A percentile compares a stretch with the other conserved stretches of the same genome.
Conservation (phyloP, 1,284 basidiomycete species). For the Puccinia triticina region DNA sequence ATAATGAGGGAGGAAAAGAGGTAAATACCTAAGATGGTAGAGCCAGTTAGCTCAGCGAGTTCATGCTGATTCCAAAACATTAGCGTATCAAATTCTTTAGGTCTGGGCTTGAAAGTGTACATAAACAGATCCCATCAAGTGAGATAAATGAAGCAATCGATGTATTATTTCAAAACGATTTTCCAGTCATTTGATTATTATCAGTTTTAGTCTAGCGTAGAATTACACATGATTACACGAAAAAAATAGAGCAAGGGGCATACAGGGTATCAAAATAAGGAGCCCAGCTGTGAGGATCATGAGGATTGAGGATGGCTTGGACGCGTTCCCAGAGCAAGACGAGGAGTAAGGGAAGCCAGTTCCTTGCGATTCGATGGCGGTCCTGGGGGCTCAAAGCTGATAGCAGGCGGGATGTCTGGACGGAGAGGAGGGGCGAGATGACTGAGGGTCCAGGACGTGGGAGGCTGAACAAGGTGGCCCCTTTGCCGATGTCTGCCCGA, state of each 20-base stretch:
- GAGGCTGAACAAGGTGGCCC: constrained; percentile 24
- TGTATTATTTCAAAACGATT: not conserved
- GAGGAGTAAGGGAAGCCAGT: constrained; percentile 33
- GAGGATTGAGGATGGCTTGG: not conserved
- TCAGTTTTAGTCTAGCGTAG: not conserved
- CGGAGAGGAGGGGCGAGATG: constrained; percentile 22
- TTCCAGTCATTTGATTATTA: not conserved
- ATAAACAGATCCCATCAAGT: not conserved
- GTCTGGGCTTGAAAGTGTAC: constrained; percentile 59
- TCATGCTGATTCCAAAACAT: constrained; percentile 90
- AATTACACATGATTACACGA: not conserved
- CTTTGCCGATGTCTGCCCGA: not conserved
- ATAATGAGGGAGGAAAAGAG: not conserved
- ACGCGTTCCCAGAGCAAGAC: constrained; percentile 38
- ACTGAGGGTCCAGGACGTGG: not conserved
- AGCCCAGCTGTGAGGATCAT: constrained; percentile 4
- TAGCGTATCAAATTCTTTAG: constrained; percentile 78
- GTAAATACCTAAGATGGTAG: constrained; percentile 74
- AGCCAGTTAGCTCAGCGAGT: constrained; percentile 76
- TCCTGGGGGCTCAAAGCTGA: not conserved
- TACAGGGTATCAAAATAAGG: constrained; percentile 44
- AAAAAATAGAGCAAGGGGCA: not conserved
- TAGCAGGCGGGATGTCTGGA: constrained; percentile 1
- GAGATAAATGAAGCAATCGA: not conserved
- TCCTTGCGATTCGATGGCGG: not conserved